Base-by-base conservation (phyloP, 2,329 filamentous ascomycete species). In the Rugonectria rugulosa region DNA sequence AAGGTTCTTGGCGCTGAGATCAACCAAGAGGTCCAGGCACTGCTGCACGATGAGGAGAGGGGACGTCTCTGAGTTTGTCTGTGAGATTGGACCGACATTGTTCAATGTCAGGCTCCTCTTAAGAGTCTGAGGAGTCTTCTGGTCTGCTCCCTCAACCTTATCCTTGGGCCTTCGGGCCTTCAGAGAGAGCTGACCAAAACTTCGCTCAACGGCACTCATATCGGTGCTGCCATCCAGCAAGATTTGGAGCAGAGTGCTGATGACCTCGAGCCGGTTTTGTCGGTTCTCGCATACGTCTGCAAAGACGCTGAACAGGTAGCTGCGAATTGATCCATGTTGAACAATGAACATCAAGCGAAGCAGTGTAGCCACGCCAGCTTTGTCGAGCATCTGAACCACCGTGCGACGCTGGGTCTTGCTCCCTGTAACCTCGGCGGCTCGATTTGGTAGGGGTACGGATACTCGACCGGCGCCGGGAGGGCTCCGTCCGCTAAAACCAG, bases 301-400 rank as follows among this genome's bases (percentile, higher is more conserved):
- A 46, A 99, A 87, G 48, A 99, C 91, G 51, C 89, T 88, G 70
- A 95, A 94, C 48, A 99, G 81, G 56, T 92, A 90, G 59, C 83
- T 86, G 63, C 92, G 91, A 43, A 95, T 89, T 59, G 91, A 95
- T 19, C 91, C 91, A 61, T 94, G 91, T 63, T 97, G 91, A 42
- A 91, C 90, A 66, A 98, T 92, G 72, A 99, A 99, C 94, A 99
- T 97, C 9, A 99, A 83, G n/a, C 96, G 91, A 37, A 99, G 82
- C 27, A 99, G 79, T n/a, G 95, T 98, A 21, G 96, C 95, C 62
- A 99, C 88, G 21, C 96, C 95, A 41, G 93, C 85, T 75, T 97
- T 97, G 74, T 99, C 95, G 24, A 99, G 85, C 89, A 99, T 97
- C 72, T 99, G 95, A 20, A 97, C 90, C 54, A 96, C 90, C 19